Evolutionary conservation across 2,329 filamentous ascomycete species (phyloP), one percentile per base, ranked within the genome.

Genomic region (Pseudogymnoascus sp.): DNA sequence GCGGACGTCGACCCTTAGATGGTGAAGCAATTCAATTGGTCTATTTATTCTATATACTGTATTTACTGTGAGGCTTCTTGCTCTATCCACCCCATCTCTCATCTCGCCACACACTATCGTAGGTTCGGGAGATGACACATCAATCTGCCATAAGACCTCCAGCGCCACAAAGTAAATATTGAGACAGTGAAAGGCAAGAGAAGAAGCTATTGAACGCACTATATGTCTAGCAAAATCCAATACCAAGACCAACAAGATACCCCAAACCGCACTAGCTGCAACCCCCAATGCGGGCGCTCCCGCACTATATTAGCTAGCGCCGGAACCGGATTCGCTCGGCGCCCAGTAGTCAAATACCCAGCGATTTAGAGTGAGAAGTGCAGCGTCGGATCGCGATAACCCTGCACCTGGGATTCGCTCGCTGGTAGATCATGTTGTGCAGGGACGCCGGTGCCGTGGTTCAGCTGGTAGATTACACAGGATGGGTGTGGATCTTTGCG

Each of bases 181-280:
- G 6, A 39, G 5, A 39, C 14, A 14, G 5, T 11, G 2, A 39
- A 16, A 3, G n/a, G n/a, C n/a, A 11, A 72, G 75, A 11, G 77
- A 77, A 0, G 75, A 81, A 1, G 77, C 81, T 11, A 75, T 80
- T 47, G 76, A 77, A 74, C 4, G 16, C 40, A 1, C 18, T 12
- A 4, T 21, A 45, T 21, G 8, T 18, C 16, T 21, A 45, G 1
- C 40, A 45, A 45, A 21, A 11, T 6, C 23, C 5, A 4, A 45
- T 40, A n/a, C n/a, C n/a, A n/a, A 40, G 5, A 6, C 37, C 37
- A 3, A 5, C 4, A 11, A 2, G 10, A 12, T 21, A 1, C 3
- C 21, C 21, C 3, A 26, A 26, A 47, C n/a, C 6, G 14, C 14
- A 6, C 42, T 26, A 47, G 21, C 18, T 5, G 10, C 4, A n/a